phyloP scores from a whole-genome alignment of 805 yeast genomes.

The Wickerhamiella nectarea region DNA sequence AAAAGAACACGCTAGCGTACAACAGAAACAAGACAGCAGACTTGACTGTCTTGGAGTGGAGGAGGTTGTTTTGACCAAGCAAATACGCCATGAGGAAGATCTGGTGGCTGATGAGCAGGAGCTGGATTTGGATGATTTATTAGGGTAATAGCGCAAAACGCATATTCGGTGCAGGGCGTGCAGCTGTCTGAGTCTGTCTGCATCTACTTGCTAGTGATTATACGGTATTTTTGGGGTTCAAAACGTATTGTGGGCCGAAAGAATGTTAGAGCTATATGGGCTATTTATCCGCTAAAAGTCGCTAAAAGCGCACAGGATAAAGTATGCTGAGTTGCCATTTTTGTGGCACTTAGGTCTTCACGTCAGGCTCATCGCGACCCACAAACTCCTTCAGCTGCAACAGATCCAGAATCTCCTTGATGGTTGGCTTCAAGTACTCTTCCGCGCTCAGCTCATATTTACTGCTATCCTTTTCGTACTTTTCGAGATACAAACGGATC shows the following conservation, averaged over 20 bases:
- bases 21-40: background rate
- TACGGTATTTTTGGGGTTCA: too few relatives aligned
- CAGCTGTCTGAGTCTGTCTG: too few relatives aligned
- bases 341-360: constrained; percentile 67
- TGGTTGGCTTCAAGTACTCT: constrained; percentile 50
- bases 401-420: constrained; percentile 49
- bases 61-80: background rate
- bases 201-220: too few relatives aligned
- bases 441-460: constrained; percentile 43
- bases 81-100: background rate
- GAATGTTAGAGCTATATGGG: too few relatives aligned
- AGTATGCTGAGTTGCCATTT: too few relatives aligned
- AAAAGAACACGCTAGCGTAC: background rate
- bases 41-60: constrained; percentile 7
- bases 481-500: constrained; percentile 80
- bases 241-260: too few relatives aligned
- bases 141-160: background rate
- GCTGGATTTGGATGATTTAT: constrained; percentile 9
- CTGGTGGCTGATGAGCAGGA: constrained; percentile 6
- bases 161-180: background rate
- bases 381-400: constrained; percentile 58
- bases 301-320: too few relatives aligned
- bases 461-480: constrained; percentile 49
- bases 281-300: too few relatives aligned
- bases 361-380: constrained; percentile 81